Percentiles rank a stretch among this genome's conserved stretches.
phyloP scores from a whole-genome alignment of 2,329 filamentous ascomycete species.

The Aspergillaceae sp. region DNA sequence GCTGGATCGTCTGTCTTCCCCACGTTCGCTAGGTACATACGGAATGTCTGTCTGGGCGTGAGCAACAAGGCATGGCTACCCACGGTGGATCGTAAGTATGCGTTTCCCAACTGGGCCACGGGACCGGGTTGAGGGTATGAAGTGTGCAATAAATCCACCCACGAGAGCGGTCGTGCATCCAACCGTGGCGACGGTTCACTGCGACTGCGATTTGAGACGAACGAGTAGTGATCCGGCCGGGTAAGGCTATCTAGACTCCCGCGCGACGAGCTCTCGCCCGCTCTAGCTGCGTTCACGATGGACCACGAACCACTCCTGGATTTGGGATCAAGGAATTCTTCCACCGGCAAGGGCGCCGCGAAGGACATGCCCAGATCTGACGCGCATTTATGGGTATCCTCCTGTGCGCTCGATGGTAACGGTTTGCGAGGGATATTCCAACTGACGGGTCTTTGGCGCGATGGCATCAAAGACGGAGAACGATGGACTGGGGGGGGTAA shows the following conservation, averaged over 20 bases:
- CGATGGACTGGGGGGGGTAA: no score
- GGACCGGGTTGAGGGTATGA: slow-evolving; percentile 74
- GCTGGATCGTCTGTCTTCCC: slow-evolving; percentile 91
- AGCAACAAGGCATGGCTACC: slow-evolving; percentile 86
- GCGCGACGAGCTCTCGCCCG: slow-evolving; percentile 24
- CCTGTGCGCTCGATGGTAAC: background rate
- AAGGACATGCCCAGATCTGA: background rate
- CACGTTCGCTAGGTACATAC: slow-evolving; percentile 95
- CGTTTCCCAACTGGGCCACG: slow-evolving; percentile 65
- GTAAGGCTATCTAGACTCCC: slow-evolving; percentile 29
- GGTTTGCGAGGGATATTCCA: background rate
- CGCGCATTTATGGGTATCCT: background rate
- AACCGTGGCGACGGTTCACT: slow-evolving; percentile 45
- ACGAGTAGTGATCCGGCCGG: slow-evolving; percentile 43
- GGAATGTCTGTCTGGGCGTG: slow-evolving; percentile 84
- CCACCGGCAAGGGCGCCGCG: no score
- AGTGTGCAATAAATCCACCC: slow-evolving; percentile 54
- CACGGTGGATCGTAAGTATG: slow-evolving; percentile 65
- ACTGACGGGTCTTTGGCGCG: background rate
- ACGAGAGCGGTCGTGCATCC: slow-evolving; percentile 50
- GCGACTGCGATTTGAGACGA: slow-evolving; percentile 58
- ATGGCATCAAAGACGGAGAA: background rate
- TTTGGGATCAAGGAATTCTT: background rate
- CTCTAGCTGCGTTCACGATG: slow-evolving; percentile 20
- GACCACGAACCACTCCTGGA: slow-evolving; percentile 30